Base-by-base conservation (phyloP, 2,329 filamentous ascomycete genomes). In the Fusarium sp. region DNA sequence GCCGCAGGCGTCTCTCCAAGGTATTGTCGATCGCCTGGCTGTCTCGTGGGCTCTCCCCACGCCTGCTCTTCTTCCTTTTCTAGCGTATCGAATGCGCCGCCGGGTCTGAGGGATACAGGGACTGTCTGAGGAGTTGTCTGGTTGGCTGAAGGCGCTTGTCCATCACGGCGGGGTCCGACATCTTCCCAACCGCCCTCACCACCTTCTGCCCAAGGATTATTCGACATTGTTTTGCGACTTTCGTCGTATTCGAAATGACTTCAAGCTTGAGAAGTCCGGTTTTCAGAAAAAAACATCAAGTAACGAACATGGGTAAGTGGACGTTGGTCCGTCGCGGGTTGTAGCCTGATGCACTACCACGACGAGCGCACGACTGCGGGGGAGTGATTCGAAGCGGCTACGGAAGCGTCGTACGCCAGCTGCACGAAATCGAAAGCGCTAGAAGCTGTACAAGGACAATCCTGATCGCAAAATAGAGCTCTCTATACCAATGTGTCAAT, bases 81-180 rank as follows among this genome's bases (percentile, higher is more conserved):
- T 7, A 63, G 50, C 10, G 51, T 64, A 43, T 56, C 53, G 13
- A 65, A 65, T 6, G 45, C 60, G 3, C 65, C 68, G 22, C 76
- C 77, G 0, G 77, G 78, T 24, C 71, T 70, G 35, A 78, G 62
- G 4, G 73, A 62, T 6, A 69, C 63, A 19, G 78, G 76, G 1
- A 77, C 60, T 9, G 70, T 55, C 42, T 65, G 39, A 9, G 35
- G 52, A 15, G 41, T 46, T 8, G 43, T 24, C 7, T 19, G 49
- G 26, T 53, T 40, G 3, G 44, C 15, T 12, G 55, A 36, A 13
- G 49, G 11, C 12, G 50, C 34, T 25, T 59, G 55, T 25, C 38
- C 63, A 3, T 65, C 50, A 8, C 52, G 68, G n/a, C 52, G 56
- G 34, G 58, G 47, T 8, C 68, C 34, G 28, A 62, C 58, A 25